phyloP scores from a whole-genome alignment of 2,329 filamentous ascomycete species.

The Nemania diffusa region DNA sequence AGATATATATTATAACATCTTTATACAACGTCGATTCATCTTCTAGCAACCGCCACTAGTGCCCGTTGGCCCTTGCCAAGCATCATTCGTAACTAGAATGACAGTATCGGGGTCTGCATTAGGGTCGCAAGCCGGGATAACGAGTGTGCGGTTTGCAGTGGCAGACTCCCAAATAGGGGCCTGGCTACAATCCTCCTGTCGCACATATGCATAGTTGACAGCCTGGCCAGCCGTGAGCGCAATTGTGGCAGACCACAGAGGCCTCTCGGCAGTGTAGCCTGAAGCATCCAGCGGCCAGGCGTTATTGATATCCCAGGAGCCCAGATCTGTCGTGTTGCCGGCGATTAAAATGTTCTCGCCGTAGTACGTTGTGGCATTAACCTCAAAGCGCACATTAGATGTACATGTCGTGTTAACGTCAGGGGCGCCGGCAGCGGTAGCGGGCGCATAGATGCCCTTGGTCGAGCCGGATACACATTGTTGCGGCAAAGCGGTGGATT shows the following conservation, averaged over 20 bases:
- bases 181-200: constrained; percentile 56
- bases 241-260: constrained; percentile 57
- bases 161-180: constrained; percentile 55
- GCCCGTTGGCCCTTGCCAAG: constrained; percentile 52
- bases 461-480: constrained; percentile 44
- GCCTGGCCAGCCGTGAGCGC: constrained; percentile 54
- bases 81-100: constrained; percentile 50
- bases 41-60: constrained; percentile 40
- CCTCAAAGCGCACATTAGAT: constrained; percentile 56
- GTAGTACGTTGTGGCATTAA: constrained; percentile 58
- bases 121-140: constrained; percentile 52
- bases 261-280: constrained; percentile 55
- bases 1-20: neutral
- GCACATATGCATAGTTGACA: constrained; percentile 59
- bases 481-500: constrained; percentile 42
- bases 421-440: constrained; percentile 51
- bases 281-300: constrained; percentile 54
- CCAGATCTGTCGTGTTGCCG: constrained; percentile 56
- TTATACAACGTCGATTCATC: neutral
- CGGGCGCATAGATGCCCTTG: constrained; percentile 49
- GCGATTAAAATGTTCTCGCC: constrained; percentile 60
- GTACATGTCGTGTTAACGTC: constrained; percentile 48
- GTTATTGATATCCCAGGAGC: constrained; percentile 54
- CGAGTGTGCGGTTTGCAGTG: constrained; percentile 54
- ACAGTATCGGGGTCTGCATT: constrained; percentile 39